A percentile compares a stretch with the other conserved stretches of the same genome.
These are phyloP conservation scores for Mrakia gelida DNA, from an alignment of 768 basidiomycete species.

Conservation along the genomic window DNA sequence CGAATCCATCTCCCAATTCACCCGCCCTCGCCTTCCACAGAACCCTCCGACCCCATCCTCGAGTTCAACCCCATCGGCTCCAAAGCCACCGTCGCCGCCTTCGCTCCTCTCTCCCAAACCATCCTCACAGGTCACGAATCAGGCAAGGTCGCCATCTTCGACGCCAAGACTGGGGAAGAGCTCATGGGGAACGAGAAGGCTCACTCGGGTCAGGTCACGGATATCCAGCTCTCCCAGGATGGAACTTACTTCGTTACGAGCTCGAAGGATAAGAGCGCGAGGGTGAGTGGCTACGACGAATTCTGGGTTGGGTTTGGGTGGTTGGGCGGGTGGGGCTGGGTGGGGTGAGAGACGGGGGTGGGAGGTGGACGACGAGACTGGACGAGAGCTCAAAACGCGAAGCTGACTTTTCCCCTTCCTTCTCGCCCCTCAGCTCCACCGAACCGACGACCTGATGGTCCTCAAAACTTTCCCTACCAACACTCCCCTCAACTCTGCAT, in stretches of 20 bases:
- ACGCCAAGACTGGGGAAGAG: slow-evolving; percentile 81
- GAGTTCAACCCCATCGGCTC: slow-evolving; percentile 86
- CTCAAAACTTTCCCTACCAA: slow-evolving; percentile 92
- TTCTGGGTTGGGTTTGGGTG: not conserved
- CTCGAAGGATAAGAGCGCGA: slow-evolving; percentile 93
- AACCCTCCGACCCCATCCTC: slow-evolving; percentile 66
- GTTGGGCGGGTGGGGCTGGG: not conserved
- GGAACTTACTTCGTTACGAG: slow-evolving; percentile 92
- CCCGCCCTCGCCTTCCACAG: slow-evolving; percentile 47
- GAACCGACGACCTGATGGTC: slow-evolving; percentile 78
- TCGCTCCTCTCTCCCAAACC: slow-evolving; percentile 68
- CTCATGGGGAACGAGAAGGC: slow-evolving; percentile 76
- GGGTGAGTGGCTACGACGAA: slow-evolving; percentile 56
- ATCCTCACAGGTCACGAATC: slow-evolving; percentile 95
- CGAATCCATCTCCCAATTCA: not conserved
- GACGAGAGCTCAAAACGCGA: not conserved
- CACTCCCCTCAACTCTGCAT: slow-evolving; percentile 91
- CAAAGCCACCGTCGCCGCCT: slow-evolving; percentile 95
- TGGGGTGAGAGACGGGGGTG: not conserved
- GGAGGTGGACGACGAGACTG: not conserved
- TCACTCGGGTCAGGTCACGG: slow-evolving; percentile 66
- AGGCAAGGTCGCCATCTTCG: slow-evolving; percentile 88
- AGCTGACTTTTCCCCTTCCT: not conserved
- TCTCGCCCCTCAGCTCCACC: slow-evolving; percentile 60
- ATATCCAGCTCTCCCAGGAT: slow-evolving; percentile 84